phyloP scores from a whole-genome alignment of 305 asterid genomes.

The Fraxinus floribunda region DNA sequence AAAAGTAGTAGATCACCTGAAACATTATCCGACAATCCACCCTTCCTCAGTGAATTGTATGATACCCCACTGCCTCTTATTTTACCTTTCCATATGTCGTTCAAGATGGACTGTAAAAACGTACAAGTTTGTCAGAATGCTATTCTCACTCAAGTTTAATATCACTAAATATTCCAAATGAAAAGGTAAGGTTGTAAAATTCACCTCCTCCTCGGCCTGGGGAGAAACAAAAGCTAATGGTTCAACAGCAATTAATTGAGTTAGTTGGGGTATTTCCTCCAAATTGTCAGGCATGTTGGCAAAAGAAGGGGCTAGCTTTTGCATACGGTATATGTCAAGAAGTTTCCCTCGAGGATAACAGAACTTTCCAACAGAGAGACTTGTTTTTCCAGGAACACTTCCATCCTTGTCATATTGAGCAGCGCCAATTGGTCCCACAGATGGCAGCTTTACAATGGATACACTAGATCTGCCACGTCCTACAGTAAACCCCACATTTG shows the following conservation, averaged over 20 bases:
- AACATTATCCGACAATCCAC: constrained; percentile 52
- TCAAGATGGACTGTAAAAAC: constrained; percentile 52
- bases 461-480: constrained; percentile 84
- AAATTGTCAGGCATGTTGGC: constrained; percentile 49
- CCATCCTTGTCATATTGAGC: constrained; percentile 44
- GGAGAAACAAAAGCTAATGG: constrained; percentile 90
- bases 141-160: constrained; percentile 22
- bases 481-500: constrained; percentile 71
- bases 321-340: constrained; percentile 85
- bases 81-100: constrained; percentile 75
- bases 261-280: constrained; percentile 65
- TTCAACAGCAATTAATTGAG: constrained; percentile 52
- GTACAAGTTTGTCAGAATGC: constrained; percentile 20
- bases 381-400: constrained; percentile 54
- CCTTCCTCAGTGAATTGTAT: constrained; percentile 53
- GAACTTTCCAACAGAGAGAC: constrained; percentile 32
- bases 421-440: constrained; percentile 56
- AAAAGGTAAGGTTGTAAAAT: constrained; percentile 17
- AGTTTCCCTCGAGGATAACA: constrained; percentile 88
- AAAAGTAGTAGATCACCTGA: constrained; percentile 47
- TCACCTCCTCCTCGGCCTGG: constrained; percentile 80
- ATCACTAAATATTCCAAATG: neutral
- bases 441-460: constrained; percentile 43
- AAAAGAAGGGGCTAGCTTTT: constrained; percentile 50
- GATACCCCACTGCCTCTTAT: constrained; percentile 68